phyloP scores from a whole-genome alignment of 202 grass and related monocot genomes.

The Zoysia matrella region DNA sequence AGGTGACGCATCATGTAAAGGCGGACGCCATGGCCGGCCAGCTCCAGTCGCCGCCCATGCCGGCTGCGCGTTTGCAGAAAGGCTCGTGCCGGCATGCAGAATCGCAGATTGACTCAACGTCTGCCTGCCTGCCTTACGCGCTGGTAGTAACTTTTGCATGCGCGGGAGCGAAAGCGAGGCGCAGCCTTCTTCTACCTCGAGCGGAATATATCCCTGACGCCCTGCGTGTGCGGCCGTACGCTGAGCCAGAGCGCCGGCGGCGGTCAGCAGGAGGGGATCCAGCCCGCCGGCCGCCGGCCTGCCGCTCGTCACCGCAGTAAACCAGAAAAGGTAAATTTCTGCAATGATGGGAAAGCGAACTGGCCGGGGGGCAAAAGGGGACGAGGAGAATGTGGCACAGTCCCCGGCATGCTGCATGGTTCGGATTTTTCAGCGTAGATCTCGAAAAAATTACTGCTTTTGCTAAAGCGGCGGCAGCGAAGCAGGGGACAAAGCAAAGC shows the following conservation, averaged over 20 bases:
- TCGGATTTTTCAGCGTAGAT: constrained; percentile 72
- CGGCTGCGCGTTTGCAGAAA: constrained; percentile 31
- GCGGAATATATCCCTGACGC: constrained; percentile 25
- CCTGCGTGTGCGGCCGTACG: constrained; percentile 10
- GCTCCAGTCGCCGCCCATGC: constrained; percentile 24
- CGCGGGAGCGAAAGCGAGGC: constrained; percentile 19
- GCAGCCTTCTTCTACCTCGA: neutral
- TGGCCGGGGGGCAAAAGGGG: constrained; percentile 43
- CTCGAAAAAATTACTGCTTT: constrained; percentile 92
- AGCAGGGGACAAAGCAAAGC: constrained; percentile 45
- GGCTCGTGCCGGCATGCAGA: constrained; percentile 26
- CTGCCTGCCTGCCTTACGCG: neutral
- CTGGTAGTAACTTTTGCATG: constrained; percentile 15
- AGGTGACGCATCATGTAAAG: constrained; percentile 3
- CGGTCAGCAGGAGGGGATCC: no score
- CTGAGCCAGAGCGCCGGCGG: neutral
- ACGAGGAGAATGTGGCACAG: constrained; percentile 54
- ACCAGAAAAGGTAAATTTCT: constrained; percentile 64
- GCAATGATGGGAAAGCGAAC: constrained; percentile 69
- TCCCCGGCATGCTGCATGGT: constrained; percentile 43
- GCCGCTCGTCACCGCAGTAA: constrained; percentile 40
- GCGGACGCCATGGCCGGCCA: neutral
- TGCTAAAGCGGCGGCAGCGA: constrained; percentile 51
- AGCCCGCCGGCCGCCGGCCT: neutral
- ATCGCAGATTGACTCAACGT: neutral